Conservation (phyloP, 2,329 filamentous ascomycete genomes). For the Penicillium sp. region DNA sequence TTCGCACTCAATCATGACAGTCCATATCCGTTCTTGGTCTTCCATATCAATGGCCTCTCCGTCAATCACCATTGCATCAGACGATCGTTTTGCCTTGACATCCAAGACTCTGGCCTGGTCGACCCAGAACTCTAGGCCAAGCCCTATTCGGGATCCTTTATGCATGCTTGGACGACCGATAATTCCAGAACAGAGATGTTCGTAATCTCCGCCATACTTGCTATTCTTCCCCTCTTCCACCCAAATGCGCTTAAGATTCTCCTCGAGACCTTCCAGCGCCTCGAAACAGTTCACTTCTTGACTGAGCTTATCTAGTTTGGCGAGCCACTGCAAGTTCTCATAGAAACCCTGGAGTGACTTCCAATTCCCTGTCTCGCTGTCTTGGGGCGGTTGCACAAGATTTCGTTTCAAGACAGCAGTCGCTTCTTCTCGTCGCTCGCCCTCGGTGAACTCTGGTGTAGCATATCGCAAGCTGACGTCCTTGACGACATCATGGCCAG, state of each 20-base stretch:
- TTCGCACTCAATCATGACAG: constrained; percentile 45
- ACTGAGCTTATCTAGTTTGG: constrained; percentile 46
- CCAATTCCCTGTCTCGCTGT: constrained; percentile 36
- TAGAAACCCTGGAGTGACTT: constrained; percentile 41
- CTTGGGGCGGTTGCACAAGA: constrained; percentile 33
- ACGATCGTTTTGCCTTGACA: constrained; percentile 24
- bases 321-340: constrained; percentile 45
- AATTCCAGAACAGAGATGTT: constrained; percentile 43
- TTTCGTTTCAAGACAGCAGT: constrained; percentile 44
- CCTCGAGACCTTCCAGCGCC: constrained; percentile 45
- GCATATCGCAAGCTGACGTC: constrained; percentile 46
- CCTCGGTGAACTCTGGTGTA: constrained; percentile 41
- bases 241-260: constrained; percentile 46
- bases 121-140: constrained; percentile 46
- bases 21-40: constrained; percentile 32
- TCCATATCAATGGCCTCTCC: constrained; percentile 18
- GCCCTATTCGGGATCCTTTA: constrained; percentile 38
- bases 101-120: constrained; percentile 37
- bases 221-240: constrained; percentile 38
- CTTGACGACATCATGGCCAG: constrained; percentile 40
- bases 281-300: constrained; percentile 49
- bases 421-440: constrained; percentile 43
- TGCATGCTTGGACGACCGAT: constrained; percentile 46
- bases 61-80: constrained; percentile 37
- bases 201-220: constrained; percentile 32